Base-by-base conservation (phyloP, 2,329 filamentous ascomycete species). In the Phialophora chinensis region DNA sequence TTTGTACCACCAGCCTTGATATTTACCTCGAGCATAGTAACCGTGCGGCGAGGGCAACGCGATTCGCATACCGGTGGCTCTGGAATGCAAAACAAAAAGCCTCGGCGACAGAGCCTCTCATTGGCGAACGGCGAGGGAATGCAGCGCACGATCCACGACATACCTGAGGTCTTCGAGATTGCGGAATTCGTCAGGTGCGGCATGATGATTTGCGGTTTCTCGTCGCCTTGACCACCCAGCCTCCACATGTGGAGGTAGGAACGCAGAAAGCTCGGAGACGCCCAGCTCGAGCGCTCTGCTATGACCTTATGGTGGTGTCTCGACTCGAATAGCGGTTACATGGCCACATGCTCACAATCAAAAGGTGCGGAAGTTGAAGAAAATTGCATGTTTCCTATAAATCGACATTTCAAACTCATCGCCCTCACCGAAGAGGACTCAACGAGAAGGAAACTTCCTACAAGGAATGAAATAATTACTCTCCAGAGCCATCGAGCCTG, bases 381-480 rank as follows among this genome's bases (percentile, higher is more conserved):
- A 47, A 66, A 42, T 47, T 50, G 60, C n/a, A 58, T 62, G 85
- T 88, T 80, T 87, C 88, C 88, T 86, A 83, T 89, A 85, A 85
- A 67, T 89, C 87, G 88, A 89, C 88, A 90, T 89, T 86, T 83
- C 80, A 80, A 81, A 80, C 86, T 83, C 87, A 87, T 89, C 86
- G 87, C 87, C 86, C 84, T 88, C 87, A 89, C 75, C 85, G 70
- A 88, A 90, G 87, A 88, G 81, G 85, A 89, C 86, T 80, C 86
- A 85, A 85, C 86, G 87, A 84, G 83, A 83, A 82, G 80, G 81
- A 84, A 87, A 89, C 87, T 90, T 90, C 88, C 88, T 90, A 87
- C 79, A 80, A 84, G 84, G 83, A 66, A 63, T 77, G 68, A 55
- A 42, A 73, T 87, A 42, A 73, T 87, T 81, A 67, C 78, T 90